Evolutionary conservation across 148 eudicot species (phyloP).

Genomic region (Gaultheria prostrata): DNA sequence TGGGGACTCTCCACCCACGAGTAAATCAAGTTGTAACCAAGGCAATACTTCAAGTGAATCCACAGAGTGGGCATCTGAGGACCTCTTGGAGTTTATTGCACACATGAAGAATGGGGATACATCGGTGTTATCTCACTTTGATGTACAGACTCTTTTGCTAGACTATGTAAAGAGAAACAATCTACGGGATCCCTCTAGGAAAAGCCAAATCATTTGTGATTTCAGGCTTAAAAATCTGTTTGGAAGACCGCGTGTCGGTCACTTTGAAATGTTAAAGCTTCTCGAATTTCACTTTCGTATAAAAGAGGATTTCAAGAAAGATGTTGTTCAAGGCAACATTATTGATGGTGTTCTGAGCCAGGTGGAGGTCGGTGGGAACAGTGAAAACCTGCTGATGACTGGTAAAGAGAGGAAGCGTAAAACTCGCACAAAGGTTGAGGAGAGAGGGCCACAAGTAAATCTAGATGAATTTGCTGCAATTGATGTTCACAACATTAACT

Average conservation of each 20-base stretch:
- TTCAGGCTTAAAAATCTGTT: slow-evolving; percentile 64
- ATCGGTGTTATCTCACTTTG: slow-evolving; percentile 69
- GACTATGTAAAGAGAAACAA: slow-evolving; percentile 79
- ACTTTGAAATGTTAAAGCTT: slow-evolving; percentile 91
- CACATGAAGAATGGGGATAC: slow-evolving; percentile 84
- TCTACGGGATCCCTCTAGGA: slow-evolving; percentile 79
- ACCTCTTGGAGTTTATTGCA: slow-evolving; percentile 80
- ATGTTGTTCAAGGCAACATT: slow-evolving; percentile 45
- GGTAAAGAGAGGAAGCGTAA: slow-evolving; percentile 56
- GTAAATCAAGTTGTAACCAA: slow-evolving; percentile 27
- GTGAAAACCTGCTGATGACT: slow-evolving; percentile 29
- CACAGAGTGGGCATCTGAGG: slow-evolving; percentile 79
- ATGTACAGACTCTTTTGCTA: slow-evolving; percentile 76
- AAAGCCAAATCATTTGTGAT: slow-evolving; percentile 88
- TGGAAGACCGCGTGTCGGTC: slow-evolving; percentile 75
- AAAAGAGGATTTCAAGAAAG: slow-evolving; percentile 57
- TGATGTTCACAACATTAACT: slow-evolving; percentile 73
- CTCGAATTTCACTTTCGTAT: slow-evolving; percentile 62
- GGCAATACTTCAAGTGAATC: slow-evolving; percentile 15
- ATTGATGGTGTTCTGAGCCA: slow-evolving; percentile 38
- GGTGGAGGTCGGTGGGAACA: slow-evolving; percentile 39
- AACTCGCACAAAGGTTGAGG: slow-evolving; percentile 52
- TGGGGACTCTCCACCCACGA: slow-evolving; percentile 25
- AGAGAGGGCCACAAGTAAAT: slow-evolving; percentile 42
- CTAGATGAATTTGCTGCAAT: slow-evolving; percentile 89